Evolutionary conservation across 2,329 filamentous ascomycete genomes (phyloP).

Genomic region (Colletotrichum sp.): DNA sequence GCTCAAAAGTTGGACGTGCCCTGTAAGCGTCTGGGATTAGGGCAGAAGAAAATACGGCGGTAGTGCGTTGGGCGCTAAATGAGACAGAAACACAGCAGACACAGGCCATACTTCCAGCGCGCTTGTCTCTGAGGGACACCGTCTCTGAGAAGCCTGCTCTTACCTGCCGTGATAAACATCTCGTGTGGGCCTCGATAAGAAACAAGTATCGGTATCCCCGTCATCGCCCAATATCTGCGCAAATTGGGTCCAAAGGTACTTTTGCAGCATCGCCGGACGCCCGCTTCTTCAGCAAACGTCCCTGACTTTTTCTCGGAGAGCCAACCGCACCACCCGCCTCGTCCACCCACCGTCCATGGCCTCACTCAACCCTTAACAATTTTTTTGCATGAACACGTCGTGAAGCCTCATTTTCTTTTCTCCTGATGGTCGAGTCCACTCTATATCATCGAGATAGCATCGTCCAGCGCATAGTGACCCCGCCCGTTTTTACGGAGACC

Average conservation of each 20-base stretch:
- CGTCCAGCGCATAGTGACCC: neutral
- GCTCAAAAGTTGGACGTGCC: neutral
- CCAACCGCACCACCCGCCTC: neutral
- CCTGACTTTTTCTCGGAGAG: neutral
- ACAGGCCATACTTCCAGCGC: neutral
- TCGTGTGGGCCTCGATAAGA: neutral
- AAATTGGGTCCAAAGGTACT: neutral
- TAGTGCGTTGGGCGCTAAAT: neutral
- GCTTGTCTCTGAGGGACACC: neutral
- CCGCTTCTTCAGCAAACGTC: neutral
- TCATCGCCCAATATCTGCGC: neutral
- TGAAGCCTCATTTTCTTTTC: constrained; percentile 11
- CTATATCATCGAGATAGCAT: neutral
- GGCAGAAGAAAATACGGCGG: neutral
- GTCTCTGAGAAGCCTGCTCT: neutral
- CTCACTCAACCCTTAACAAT: neutral
- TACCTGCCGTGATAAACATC: neutral
- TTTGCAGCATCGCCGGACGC: neutral
- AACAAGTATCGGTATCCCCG: constrained; percentile 10
- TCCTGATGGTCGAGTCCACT: neutral
- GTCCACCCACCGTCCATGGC: neutral
- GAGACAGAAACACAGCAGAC: neutral
- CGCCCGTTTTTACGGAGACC: neutral
- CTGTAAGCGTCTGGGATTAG: neutral
- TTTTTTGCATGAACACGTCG: constrained; percentile 4